These are phyloP conservation scores for Daldinia decipiens DNA, from an alignment of 495 filamentous ascomycete genomes.

Conservation along the genomic window DNA sequence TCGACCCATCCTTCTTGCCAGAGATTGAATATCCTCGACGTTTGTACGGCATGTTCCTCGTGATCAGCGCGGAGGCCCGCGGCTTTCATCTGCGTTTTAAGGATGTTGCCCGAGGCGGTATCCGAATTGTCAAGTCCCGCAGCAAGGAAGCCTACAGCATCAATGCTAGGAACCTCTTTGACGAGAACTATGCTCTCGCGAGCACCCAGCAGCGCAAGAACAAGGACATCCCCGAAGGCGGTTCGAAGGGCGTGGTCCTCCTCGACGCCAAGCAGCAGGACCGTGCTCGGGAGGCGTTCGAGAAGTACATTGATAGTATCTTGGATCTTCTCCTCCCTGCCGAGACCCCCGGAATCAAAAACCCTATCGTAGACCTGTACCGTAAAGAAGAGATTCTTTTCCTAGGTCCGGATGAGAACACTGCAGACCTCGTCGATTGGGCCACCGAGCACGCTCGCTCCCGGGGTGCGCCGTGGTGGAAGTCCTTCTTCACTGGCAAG, in stretches of 20 bases:
- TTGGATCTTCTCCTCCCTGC: constrained; percentile 92
- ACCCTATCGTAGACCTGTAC: constrained; percentile 95
- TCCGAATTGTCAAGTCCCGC: constrained; percentile 96
- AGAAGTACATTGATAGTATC: constrained; percentile 99
- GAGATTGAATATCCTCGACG: constrained; percentile 92
- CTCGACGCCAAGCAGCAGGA: constrained; percentile 94
- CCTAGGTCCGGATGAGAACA: constrained; percentile 99
- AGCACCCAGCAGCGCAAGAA: constrained; percentile 99
- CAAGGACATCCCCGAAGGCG: constrained; percentile 99
- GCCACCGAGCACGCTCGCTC: constrained; percentile 91
- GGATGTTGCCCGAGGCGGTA: constrained; percentile 96
- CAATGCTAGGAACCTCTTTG: constrained; percentile 94
- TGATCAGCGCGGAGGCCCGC: constrained; percentile 95
- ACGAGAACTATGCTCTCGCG: constrained; percentile 98
- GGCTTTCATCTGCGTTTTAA: constrained; percentile 98
- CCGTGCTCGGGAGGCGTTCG: constrained; percentile 88
- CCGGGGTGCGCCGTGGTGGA: constrained; percentile 97
- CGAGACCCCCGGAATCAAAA: constrained; percentile 94
- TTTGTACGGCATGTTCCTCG: constrained; percentile 97
- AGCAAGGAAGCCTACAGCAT: constrained; percentile 95
- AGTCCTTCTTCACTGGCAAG: constrained; percentile 99
- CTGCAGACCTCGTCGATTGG: constrained; percentile 96
- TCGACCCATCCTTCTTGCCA: constrained; percentile 89
- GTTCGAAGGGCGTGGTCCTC: constrained; percentile 96
- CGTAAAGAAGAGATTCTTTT: constrained; percentile 96